Evolutionary conservation across 2,329 filamentous ascomycete species (phyloP), one percentile per base, ranked within the genome.

Genomic region (Aspergillus neoniger): DNA sequence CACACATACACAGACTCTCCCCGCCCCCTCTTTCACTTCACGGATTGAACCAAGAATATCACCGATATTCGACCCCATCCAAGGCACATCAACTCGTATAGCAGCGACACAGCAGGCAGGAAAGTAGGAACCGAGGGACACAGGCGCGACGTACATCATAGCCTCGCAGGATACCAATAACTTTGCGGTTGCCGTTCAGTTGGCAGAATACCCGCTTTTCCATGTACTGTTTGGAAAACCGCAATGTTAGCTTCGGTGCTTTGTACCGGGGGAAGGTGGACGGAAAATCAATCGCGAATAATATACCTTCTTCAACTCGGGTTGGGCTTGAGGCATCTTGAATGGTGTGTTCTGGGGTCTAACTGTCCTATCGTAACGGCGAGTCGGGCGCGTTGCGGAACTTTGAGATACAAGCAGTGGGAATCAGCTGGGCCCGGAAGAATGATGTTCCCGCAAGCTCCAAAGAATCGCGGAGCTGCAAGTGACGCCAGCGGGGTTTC

Each of bases 181-280:
- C 94, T 80, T 96, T 98, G 77, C 95, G 91, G 79, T 93, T 96
- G 74, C 95, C 95, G 80, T 99, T 99, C 57, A 99, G 83, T 79
- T 99, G 94, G 68, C 98, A 92, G 79, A 97, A 96, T 74, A 99
- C 86, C 80, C 94, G 87, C 87, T 99, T 99, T 85, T 99, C 95
- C 80, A 99, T 92, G 80, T 99, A 99, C 95, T 99, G 64, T 65
- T 65, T 32, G 64, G 60, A 58, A 58, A 15, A 36, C 32, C 62
- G 47, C 38, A 52, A 28, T 19, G 60, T 73, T 12, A 28, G 21
- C 25, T 32, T 12, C 4, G 14, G 4, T 4, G 25, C 25, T 30
- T n/a, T 32, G 23, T 17, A 9, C 4, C 15, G 25, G 21, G 47
- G 25, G 5, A 32, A 10, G 41, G 19, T 17, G 4, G 28, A 8